These are phyloP conservation scores for Russula olivacea DNA, from an alignment of 768 basidiomycete genomes.

Conservation along the genomic window DNA sequence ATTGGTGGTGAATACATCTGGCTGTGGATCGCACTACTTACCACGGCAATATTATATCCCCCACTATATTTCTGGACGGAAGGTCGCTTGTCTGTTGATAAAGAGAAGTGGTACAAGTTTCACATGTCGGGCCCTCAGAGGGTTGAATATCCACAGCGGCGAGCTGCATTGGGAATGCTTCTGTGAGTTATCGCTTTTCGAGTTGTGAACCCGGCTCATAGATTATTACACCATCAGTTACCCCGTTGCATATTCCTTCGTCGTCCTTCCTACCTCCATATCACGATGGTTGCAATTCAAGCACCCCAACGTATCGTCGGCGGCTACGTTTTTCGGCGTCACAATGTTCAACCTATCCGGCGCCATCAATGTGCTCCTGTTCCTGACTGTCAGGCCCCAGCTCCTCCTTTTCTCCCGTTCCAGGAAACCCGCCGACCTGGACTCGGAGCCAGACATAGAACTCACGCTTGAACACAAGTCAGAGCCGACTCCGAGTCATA, in stretches of 20 bases:
- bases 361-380: conserved; percentile 37
- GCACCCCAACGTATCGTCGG: conserved; percentile 26
- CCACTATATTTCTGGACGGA: conserved; percentile 1
- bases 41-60: not conserved
- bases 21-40: not conserved
- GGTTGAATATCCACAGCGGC: not conserved
- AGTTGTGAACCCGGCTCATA: not conserved
- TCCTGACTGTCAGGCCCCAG: conserved; percentile 35
- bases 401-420: conserved; percentile 31
- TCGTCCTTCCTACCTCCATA: not conserved
- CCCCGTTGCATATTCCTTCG: not conserved
- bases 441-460: not conserved
- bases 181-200: conserved; percentile 26
- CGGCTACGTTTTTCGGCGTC: conserved; percentile 33
- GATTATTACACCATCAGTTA: not conserved
- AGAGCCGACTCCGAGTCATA: too few relatives aligned
- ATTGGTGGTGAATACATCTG: conserved; percentile 3
- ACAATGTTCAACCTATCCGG: conserved; percentile 38
- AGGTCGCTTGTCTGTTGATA: not conserved
- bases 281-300: not conserved
- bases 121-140: conserved; percentile 14
- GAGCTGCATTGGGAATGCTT: conserved; percentile 21
- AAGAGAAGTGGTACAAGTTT: conserved; percentile 19
- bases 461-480: not conserved
- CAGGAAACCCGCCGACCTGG: not conserved